These are phyloP conservation scores for Iris macrosiphon DNA, from an alignment of 106 monocot species.

Conservation along the genomic window DNA sequence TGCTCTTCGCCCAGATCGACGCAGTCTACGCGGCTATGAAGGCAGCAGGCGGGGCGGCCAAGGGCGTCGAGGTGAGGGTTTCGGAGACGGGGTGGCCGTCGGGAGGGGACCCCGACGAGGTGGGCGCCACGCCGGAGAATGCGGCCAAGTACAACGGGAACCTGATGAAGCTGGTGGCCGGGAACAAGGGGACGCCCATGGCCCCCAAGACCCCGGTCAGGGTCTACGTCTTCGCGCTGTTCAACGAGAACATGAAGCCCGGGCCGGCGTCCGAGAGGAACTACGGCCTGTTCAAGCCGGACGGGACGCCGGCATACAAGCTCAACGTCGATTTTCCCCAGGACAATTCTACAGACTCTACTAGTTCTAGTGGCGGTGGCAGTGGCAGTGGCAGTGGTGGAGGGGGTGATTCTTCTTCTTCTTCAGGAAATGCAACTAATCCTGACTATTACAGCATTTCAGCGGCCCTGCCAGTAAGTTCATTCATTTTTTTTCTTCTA, in stretches of 20 bases:
- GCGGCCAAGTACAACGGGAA: slow-evolving; percentile 30
- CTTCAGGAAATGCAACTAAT: too few relatives aligned
- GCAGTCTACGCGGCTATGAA: slow-evolving; percentile 19
- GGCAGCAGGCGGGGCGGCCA: background rate
- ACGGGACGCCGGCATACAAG: slow-evolving; percentile 21
- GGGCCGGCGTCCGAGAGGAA: slow-evolving; percentile 22
- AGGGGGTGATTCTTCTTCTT: too few relatives aligned
- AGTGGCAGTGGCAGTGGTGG: background rate
- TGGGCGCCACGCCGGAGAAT: slow-evolving; percentile 19
- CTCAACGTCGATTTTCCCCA: slow-evolving; percentile 3
- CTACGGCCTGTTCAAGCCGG: slow-evolving; percentile 24
- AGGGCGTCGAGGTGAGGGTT: slow-evolving; percentile 15
- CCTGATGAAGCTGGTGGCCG: slow-evolving; percentile 14
- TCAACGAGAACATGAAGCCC: slow-evolving; percentile 21
- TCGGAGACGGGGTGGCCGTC: slow-evolving; percentile 31
- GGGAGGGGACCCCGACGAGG: slow-evolving; percentile 13
- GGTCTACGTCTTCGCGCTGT: slow-evolving; percentile 21
- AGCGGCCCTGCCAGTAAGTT: too few relatives aligned
- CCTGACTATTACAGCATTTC: too few relatives aligned
- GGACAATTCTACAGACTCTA: slow-evolving; percentile 13
- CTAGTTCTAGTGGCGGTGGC: background rate
- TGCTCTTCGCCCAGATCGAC: slow-evolving; percentile 24
- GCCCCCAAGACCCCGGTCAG: slow-evolving; percentile 5
- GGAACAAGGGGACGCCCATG: slow-evolving; percentile 18
- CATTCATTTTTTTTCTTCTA: too few relatives aligned